Evolutionary conservation across 495 filamentous ascomycete species (phyloP), one percentile per base, ranked within the genome.

Genomic region (Lepraria neglecta): DNA sequence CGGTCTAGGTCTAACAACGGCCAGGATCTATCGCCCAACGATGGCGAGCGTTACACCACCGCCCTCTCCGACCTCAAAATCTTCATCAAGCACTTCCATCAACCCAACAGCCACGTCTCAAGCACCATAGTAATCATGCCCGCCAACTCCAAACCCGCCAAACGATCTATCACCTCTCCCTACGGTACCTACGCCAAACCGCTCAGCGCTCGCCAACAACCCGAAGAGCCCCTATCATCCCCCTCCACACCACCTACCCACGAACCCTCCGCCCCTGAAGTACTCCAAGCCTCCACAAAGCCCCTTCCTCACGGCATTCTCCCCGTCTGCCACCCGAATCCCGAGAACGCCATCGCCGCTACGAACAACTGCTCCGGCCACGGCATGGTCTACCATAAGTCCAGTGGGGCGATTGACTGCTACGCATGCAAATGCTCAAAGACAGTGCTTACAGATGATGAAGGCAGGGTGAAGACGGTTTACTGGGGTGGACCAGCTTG

Each of bases 401-500:
- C 78, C 65, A 73, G 71, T 70, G 56, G 45, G 17, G 47, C 6
- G 30, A 56, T 59, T 11, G 73, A 77, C 46, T 96, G 94, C 79
- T 97, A 86, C 71, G 75, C 77, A 38, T 98, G 94, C 77, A 71
- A 69, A 57, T 98, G 94, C 77, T 72, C 72, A 35, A 68, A 78
- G 17, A 80, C 78, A 1, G 69, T 79, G 7, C 61, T 75, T 10
- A 68, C 70, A 12, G 77, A 75, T 30, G 74, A 73, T 24, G 77
- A 81, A 46, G 78, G 75, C 15, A 71, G 72, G 19, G 71, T 66
- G 14, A 79, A 79, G 65, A 84, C 78, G 47, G 73, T 76, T 24
- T 73, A 80, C 61, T 98, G 90, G 89, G 92, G 85, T 54, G 94
- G 94, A 14, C 74, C 83, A 38, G 87, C 87, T 62, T 98, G 94